These are phyloP conservation scores for Wickerhamomyces chambardii DNA, from an alignment of 805 yeast species.

Conservation along the genomic window DNA sequence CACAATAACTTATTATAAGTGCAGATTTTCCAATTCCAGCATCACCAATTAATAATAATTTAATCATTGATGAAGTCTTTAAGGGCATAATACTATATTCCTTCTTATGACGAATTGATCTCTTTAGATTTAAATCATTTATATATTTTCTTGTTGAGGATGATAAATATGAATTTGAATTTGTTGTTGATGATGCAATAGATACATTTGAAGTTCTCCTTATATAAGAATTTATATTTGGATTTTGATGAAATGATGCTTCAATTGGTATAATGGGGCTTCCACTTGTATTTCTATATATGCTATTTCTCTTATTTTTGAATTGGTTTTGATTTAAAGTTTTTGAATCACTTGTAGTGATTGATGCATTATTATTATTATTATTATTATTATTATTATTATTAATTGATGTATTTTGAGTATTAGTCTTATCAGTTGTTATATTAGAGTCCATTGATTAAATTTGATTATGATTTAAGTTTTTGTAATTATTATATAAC, in stretches of 20 bases:
- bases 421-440: too few species aligned
- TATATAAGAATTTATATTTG: constrained; percentile 14
- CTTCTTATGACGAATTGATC: constrained; percentile 9
- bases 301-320: not conserved
- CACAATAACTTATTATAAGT: constrained; percentile 31
- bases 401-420: too few species aligned
- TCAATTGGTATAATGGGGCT: constrained; percentile 19
- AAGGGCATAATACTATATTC: constrained; percentile 5
- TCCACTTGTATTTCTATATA: constrained; percentile 8
- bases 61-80: constrained; percentile 18
- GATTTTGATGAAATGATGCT: constrained; percentile 13
- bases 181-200: not conserved
- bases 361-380: too few species aligned
- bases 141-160: constrained; percentile 4
- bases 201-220: not conserved
- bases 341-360: not conserved
- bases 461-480: too few species aligned
- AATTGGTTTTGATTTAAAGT: too few species aligned
- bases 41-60: constrained; percentile 32
- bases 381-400: too few species aligned
- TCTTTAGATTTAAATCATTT: constrained; percentile 4
- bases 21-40: constrained; percentile 43
- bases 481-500: too few species aligned
- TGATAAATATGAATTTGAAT: not conserved
- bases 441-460: too few species aligned